phyloP scores from a whole-genome alignment of 257 asterid species.

The Handroanthus guayacan region DNA sequence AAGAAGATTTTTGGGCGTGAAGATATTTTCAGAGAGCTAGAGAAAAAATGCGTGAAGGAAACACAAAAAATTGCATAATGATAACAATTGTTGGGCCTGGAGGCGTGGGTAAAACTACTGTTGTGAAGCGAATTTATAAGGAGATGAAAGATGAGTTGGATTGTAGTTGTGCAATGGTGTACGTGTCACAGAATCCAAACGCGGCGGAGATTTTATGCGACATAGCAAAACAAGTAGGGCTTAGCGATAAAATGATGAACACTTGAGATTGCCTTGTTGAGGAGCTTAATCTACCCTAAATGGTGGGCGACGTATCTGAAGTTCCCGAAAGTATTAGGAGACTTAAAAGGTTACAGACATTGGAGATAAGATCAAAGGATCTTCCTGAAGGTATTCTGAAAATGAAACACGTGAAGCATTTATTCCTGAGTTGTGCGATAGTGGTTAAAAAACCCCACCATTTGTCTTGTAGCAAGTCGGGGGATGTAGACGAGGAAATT shows the following conservation, averaged over 20 bases:
- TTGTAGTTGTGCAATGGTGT: background rate
- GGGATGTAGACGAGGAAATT: background rate
- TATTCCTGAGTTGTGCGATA: background rate
- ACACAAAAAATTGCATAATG: background rate
- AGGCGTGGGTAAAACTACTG: background rate
- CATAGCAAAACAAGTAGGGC: background rate
- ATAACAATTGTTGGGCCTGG: background rate
- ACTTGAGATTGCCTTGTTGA: background rate
- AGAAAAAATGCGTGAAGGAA: background rate
- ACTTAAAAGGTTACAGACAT: background rate
- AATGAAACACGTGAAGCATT: background rate
- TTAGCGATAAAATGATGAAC: background rate
- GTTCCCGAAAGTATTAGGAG: background rate
- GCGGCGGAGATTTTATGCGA: background rate
- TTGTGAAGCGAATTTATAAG: background rate
- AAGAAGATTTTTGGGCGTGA: background rate
- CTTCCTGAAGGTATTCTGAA: background rate
- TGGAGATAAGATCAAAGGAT: background rate
- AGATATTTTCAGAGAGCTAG: background rate
- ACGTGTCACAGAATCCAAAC: background rate
- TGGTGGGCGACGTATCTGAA: background rate
- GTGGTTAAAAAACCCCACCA: background rate
- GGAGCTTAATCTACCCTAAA: background rate
- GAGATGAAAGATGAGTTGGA: background rate
- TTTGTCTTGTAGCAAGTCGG: background rate